phyloP scores from a whole-genome alignment of 345 rosid genomes.

The Triadica sebifera region DNA sequence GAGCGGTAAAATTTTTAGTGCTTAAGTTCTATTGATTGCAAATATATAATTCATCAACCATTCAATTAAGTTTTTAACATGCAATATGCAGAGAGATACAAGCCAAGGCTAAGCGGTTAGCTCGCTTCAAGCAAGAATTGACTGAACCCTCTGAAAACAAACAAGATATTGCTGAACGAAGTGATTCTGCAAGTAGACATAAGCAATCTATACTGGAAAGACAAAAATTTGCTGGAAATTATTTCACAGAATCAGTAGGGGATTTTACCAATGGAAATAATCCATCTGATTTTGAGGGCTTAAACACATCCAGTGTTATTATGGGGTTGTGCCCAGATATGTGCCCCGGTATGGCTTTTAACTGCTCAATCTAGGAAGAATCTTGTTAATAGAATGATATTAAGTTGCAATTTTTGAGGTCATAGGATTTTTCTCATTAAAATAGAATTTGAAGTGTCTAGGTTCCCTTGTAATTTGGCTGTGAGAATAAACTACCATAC shows the following conservation, averaged over 20 bases:
- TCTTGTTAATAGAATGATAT: slow-evolving; percentile 14
- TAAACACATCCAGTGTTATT: slow-evolving; percentile 52
- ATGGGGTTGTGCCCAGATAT: slow-evolving; percentile 81
- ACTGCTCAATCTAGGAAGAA: slow-evolving; percentile 19
- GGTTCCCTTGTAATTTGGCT: neutral
- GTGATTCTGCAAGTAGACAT: slow-evolving; percentile 30
- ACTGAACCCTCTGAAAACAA: slow-evolving; percentile 39
- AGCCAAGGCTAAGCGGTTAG: slow-evolving; percentile 83
- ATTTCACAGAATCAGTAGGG: slow-evolving; percentile 35
- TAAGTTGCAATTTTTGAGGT: slow-evolving; percentile 14
- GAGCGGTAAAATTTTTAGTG: slow-evolving; percentile 55
- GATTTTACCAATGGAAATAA: slow-evolving; percentile 38
- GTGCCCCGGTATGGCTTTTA: slow-evolving; percentile 76
- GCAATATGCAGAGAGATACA: slow-evolving; percentile 59
- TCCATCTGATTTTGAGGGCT: slow-evolving; percentile 48
- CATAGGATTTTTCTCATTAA: neutral
- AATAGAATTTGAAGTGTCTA: neutral
- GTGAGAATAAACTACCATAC: slow-evolving; percentile 13
- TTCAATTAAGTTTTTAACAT: slow-evolving; percentile 8
- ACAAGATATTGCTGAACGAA: slow-evolving; percentile 40
- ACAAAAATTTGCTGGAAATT: slow-evolving; percentile 21
- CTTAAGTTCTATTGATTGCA: neutral
- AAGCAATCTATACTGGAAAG: slow-evolving; percentile 37
- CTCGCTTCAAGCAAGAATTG: slow-evolving; percentile 75
- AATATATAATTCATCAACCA: neutral